Base-by-base conservation (phyloP, 306 rosid species). In the Cajanus cajan region DNA sequence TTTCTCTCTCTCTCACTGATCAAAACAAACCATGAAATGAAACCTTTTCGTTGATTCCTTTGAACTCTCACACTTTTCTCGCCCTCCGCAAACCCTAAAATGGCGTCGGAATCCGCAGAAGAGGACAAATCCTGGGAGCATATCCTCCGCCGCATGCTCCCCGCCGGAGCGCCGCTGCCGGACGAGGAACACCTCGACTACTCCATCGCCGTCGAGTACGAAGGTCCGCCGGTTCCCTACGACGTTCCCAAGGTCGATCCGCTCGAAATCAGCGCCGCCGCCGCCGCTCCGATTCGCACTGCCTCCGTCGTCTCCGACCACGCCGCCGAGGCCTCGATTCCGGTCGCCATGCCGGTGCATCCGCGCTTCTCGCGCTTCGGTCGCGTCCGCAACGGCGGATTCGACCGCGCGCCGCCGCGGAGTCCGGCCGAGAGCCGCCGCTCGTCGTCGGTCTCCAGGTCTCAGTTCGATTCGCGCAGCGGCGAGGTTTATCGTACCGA, bases 151-250 rank as follows among this genome's bases (percentile, higher is more conserved):
- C 91, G 88, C 80, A 91, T 93, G 98, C 88, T 93, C 0, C 98
- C 98, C 6, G 84, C 63, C 22, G 98, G 98, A 16, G 94, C 94
- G 0, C 94, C 96, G 14, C 55, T 93, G 10, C 98, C 98, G 0
- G 98, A 93, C 82, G 93, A 87, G 65, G 96, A 91, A 0, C 96
- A 93, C 7, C 97, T 93, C 33, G 97, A 93, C 40, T 91, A 87
- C 85, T 93, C 98, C 36, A 93, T 93, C 68, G 97, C 97, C 5
- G 76, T 89, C 24, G 96, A 91, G 59, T 93, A 93, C 62, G 89
- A 37, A 14, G 98, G 98, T 4, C 93, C 98, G 50, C 97, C 92
- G 1, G 82, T 93, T 47, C 52, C 83, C 7, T 87, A 91, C 70
- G 94, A 93, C 2, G 87, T 91, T 16, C 98, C 98, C 0, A 82